Evolutionary conservation across 257 asterid genomes (phyloP).

Genomic region (Lantana camara): DNA sequence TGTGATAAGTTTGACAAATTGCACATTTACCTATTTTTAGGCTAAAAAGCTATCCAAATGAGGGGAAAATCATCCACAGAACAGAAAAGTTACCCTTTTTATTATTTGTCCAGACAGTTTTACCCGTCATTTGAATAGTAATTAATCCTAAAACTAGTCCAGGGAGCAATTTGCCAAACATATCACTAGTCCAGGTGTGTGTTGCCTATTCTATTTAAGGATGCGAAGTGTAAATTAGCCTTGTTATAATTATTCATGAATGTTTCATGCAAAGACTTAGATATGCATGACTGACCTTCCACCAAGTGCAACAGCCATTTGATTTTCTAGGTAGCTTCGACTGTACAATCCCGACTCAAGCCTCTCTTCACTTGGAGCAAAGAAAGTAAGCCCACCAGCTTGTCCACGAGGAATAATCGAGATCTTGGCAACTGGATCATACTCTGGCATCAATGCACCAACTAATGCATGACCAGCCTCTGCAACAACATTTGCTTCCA

Average conservation of each 20-base stretch:
- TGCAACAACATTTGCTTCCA: conserved; percentile 25
- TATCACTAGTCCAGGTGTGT: too few species aligned
- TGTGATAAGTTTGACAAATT: too few species aligned
- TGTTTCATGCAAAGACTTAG: background rate
- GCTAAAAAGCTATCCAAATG: too few species aligned
- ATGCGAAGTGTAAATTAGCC: background rate
- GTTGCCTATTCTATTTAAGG: background rate
- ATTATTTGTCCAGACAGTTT: too few species aligned
- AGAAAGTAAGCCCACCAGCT: conserved; percentile 98
- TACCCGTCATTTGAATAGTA: too few species aligned
- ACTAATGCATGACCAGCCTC: conserved; percentile 99
- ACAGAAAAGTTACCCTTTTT: too few species aligned
- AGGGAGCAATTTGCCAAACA: too few species aligned
- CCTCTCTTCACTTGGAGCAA: conserved; percentile 99
- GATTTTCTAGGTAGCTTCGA: conserved; percentile 96
- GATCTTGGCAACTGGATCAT: conserved; percentile 98
- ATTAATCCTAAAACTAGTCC: too few species aligned
- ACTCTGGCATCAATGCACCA: conserved; percentile 99
- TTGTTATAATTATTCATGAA: background rate
- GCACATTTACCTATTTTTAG: too few species aligned
- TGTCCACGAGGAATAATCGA: conserved; percentile 99
- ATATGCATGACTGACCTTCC: conserved; percentile 67
- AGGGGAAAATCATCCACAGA: too few species aligned
- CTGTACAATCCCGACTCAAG: conserved; percentile 97
- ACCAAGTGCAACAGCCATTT: conserved; percentile 99